Conservation (phyloP, 1,284 basidiomycete species). For the Taiwanofungus camphoratus region DNA sequence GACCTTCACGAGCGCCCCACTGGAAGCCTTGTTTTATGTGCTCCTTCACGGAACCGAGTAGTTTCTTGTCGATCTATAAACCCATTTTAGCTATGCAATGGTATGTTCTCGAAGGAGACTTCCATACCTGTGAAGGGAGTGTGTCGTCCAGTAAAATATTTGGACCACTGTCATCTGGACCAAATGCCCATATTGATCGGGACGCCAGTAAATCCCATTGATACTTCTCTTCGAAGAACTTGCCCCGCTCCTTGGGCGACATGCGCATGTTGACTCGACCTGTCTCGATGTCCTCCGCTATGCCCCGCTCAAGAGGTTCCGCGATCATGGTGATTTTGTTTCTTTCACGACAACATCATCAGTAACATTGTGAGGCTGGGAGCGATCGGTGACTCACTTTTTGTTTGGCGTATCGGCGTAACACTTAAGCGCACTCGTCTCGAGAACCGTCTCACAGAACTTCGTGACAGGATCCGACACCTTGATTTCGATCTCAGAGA, state of each 20-base stretch:
- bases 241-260: constrained; percentile 89
- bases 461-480: constrained; percentile 98
- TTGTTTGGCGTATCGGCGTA: constrained; percentile 99
- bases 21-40: constrained; percentile 99
- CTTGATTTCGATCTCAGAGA: constrained; percentile 99
- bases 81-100: constrained; percentile 1
- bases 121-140: constrained; percentile 85
- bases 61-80: constrained; percentile 83
- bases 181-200: constrained; percentile 99
- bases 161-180: constrained; percentile 91
- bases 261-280: constrained; percentile 91
- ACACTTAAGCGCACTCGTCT: constrained; percentile 97
- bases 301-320: constrained; percentile 88
- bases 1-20: constrained; percentile 97
- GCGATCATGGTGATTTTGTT: constrained; percentile 98
- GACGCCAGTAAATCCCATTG: constrained; percentile 98
- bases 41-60: constrained; percentile 86
- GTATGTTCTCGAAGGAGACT: constrained; percentile 4
- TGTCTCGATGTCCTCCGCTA: constrained; percentile 91
- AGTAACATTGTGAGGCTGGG: constrained; percentile 6
- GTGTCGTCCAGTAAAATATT: constrained; percentile 97
- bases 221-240: constrained; percentile 93
- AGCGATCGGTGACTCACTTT: constrained; percentile 56
- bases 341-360: constrained; percentile 38
- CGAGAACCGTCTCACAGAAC: constrained; percentile 97